Evolutionary conservation across 2,329 filamentous ascomycete genomes (phyloP).

Genomic region (Clonostachys rosea): DNA sequence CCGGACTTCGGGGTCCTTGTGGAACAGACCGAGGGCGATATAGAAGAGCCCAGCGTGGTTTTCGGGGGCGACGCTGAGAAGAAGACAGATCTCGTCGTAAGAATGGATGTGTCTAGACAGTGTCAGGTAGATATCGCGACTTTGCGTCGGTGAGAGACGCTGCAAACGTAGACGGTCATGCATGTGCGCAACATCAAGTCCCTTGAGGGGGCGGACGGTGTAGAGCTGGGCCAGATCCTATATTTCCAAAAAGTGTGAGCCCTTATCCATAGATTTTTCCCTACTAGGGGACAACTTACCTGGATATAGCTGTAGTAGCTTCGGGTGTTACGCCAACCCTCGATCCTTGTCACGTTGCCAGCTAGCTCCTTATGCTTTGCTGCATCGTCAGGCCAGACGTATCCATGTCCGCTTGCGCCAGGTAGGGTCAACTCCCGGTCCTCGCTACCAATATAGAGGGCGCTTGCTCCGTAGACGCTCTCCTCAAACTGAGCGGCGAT

Average conservation of each 20-base stretch:
- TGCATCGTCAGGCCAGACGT: constrained; percentile 86
- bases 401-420: constrained; percentile 76
- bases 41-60: constrained; percentile 88
- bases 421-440: constrained; percentile 57
- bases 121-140: constrained; percentile 80
- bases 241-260: background rate
- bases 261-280: background rate
- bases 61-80: constrained; percentile 79
- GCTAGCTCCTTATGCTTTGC: constrained; percentile 81
- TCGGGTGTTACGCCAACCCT: constrained; percentile 93
- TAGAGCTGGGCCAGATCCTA: constrained; percentile 64
- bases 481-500: constrained; percentile 94
- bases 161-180: constrained; percentile 86
- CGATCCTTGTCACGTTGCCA: constrained; percentile 87
- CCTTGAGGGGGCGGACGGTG: constrained; percentile 63
- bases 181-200: constrained; percentile 86
- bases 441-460: constrained; percentile 78
- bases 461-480: constrained; percentile 87
- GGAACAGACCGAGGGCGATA: constrained; percentile 84
- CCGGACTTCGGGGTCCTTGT: constrained; percentile 78
- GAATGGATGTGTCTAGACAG: constrained; percentile 70
- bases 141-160: constrained; percentile 70
- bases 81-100: constrained; percentile 81
- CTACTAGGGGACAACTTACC: constrained; percentile 33
- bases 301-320: constrained; percentile 96